These are phyloP conservation scores for Epithemia pelagica DNA, from an alignment of 108 stramenopile genomes.

Conservation along the genomic window DNA sequence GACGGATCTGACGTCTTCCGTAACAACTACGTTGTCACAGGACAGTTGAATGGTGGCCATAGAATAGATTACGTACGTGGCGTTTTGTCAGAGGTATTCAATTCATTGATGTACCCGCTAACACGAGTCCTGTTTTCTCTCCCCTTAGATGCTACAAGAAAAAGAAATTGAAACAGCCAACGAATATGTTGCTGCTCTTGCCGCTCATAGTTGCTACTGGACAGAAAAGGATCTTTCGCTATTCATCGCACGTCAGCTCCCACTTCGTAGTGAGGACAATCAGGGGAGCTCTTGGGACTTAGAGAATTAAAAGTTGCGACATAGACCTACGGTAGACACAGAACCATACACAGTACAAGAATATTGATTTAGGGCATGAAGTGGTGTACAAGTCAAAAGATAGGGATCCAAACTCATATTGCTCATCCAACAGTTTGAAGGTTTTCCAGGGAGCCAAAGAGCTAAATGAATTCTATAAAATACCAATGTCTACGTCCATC, in stretches of 20 bases:
- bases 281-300: neutral
- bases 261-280: neutral
- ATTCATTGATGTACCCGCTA: no score
- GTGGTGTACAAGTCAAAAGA: no score
- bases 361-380: no score
- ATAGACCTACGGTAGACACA: no score
- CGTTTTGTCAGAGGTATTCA: no score
- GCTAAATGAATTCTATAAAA: neutral
- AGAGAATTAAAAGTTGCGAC: no score
- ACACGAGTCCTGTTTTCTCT: no score
- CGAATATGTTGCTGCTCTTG: conserved; percentile 78
- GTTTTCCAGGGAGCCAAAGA: no score
- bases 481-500: neutral
- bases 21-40: conserved; percentile 19
- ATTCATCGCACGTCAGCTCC: conserved; percentile 62
- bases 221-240: conserved; percentile 67
- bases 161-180: conserved; percentile 80
- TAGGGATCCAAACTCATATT: no score
- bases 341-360: no score
- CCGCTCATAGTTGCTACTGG: conserved; percentile 80
- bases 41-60: conserved; percentile 35
- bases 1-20: conserved; percentile 3
- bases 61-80: conserved; percentile 39
- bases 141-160: conserved; percentile 63
- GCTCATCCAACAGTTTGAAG: no score